These are phyloP conservation scores for Dothideomycetes sp. DNA, from an alignment of 2,329 filamentous ascomycete species.

Conservation along the genomic window DNA sequence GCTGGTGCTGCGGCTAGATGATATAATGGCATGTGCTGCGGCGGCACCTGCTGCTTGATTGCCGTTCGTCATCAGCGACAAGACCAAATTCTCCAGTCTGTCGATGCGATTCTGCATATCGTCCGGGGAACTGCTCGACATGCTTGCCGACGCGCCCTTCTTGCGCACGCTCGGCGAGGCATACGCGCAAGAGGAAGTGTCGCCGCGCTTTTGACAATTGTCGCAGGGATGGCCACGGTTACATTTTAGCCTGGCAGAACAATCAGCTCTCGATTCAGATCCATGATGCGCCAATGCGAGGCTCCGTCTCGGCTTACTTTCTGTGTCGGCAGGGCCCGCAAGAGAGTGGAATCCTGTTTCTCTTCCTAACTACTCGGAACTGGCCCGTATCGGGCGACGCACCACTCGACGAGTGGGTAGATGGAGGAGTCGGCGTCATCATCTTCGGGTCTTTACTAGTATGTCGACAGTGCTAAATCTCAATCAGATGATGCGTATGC, in stretches of 20 bases:
- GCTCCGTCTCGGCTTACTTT: conserved; percentile 50
- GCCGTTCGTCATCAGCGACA: conserved; percentile 89
- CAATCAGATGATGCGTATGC: no score
- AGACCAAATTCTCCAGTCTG: conserved; percentile 78
- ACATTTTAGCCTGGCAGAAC: conserved; percentile 62
- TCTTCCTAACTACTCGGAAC: conserved; percentile 79
- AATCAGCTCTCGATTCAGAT: conserved; percentile 22
- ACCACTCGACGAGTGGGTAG: conserved; percentile 64
- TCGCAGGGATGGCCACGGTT: conserved; percentile 85
- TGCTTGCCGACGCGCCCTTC: conserved; percentile 42
- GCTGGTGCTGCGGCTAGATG: conserved; percentile 28
- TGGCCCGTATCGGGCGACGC: conserved; percentile 71
- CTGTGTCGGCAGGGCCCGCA: conserved; percentile 84
- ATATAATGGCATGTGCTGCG: conserved; percentile 45
- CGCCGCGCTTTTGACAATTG: conserved; percentile 84
- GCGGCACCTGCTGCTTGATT: conserved; percentile 47
- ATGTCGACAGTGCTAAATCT: neutral
- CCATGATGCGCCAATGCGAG: neutral
- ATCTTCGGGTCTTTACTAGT: no score
- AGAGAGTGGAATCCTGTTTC: conserved; percentile 83
- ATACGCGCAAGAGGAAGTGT: conserved; percentile 74
- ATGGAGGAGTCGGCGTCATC: conserved; percentile 66
- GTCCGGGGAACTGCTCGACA: conserved; percentile 52
- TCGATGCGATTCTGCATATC: conserved; percentile 99
- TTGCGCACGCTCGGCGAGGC: conserved; percentile 58